Evolutionary conservation across 345 rosid genomes (phyloP), one percentile per base, ranked within the genome.

Genomic region (Nasturtium officinale): DNA sequence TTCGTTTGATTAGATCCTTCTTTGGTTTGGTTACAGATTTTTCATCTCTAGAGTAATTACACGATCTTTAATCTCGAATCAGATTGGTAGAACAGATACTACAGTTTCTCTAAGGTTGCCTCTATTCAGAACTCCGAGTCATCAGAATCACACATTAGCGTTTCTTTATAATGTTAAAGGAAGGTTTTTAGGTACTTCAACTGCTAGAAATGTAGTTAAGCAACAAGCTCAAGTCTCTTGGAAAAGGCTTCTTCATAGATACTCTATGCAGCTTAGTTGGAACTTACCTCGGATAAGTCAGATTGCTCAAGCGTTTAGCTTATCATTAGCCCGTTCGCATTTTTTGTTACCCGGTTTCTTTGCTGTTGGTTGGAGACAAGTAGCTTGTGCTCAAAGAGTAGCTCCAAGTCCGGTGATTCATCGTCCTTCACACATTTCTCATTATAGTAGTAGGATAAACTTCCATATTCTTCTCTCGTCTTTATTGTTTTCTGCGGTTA

Each of bases 271-370:
- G 25, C 65, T 71, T 47, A 69, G 70, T 11, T 74, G 28, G 51
- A 61, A 70, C 50, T 81, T 82, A 29, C 84, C 86, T 20, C 73
- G 47, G 15, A 30, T 90, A 48, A 81, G 79, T 74, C 88, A 67
- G 76, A 67, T 87, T 33, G 92, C 97, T 66, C 96, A 90, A 79
- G 98, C 92, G 0, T 81, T 90, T 16, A 81, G 85, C 78, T 85
- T 90, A 77, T 90, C 96, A 33, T 64, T 92, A 81, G 81, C 87
- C 1, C 90, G 89, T 43, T 85, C 96, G 0, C 92, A 72, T 12
- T 75, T 90, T 5, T 23, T 92, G 17, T 64, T 89, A 54, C 91
- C 98, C 0, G 79, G 97, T 72, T 46, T 85, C 23, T 67, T 96
- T 68, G 91, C 90, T 18, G 9, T 89, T 50, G 74, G 86, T 6